Evolutionary conservation across 352 stramenopile species (phyloP), one percentile per base, ranked within the genome.

Genomic region (Pythium guiyangense): DNA sequence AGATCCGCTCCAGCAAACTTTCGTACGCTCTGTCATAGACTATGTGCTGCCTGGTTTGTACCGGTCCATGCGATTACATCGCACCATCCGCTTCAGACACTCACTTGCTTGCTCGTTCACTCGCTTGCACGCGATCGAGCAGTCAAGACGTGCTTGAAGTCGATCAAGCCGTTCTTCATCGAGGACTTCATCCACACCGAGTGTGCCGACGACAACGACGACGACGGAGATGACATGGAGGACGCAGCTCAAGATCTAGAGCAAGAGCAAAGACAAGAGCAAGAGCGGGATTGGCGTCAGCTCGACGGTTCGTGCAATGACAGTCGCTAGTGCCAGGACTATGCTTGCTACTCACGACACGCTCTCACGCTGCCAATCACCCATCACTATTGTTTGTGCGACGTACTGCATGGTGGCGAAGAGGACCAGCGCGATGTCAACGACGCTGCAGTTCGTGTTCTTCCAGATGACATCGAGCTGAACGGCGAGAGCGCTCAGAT

Each of bases 161-260:
- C 61, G 1, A 73, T 73, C 61, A 73, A 70, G 43, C 66, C 66
- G 3, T 73, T 73, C 29, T 73, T 73, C 29, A 25, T 73, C 2
- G 66, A 73, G 25, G 66, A 73, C 57, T 73, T 69, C 31, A 52
- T 73, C 37, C 52, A 71, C 9, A 3, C 50, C 2, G 60, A 64
- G 37, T 20, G 37, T 25, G 6, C 18, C 9, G 58, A n/a, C n/a
- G n/a, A n/a, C n/a, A n/a, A 55, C 15, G 17, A 43, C 14, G 37
- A n/a, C 11, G 17, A n/a, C 1, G 14, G 5, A 43, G 37, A 43
- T 18, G 37, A 42, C 10, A n/a, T 6, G 37, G 37, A 17, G 3
- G 37, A 17, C 5, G 37, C 10, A 11, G 37, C n/a, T n/a, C n/a
- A n/a, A n/a, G n/a, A n/a, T n/a, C n/a, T n/a, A n/a, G n/a, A n/a